Evolutionary conservation across 2,329 filamentous ascomycete genomes (phyloP).

Genomic region (Trichoderma endophyticum): DNA sequence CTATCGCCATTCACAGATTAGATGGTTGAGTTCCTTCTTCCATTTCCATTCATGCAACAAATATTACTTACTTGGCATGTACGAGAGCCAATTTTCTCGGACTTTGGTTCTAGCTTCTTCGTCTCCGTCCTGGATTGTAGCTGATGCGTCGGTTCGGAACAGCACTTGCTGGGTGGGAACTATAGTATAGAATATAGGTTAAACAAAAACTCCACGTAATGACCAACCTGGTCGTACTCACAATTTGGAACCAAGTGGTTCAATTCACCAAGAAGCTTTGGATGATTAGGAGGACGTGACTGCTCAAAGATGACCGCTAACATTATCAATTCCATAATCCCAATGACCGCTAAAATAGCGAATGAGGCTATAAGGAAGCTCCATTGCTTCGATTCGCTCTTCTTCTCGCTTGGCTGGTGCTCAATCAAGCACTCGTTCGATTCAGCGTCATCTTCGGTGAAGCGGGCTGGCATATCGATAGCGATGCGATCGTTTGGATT

Average conservation of each 20-base stretch:
- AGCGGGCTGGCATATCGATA: background rate
- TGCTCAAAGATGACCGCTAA: background rate
- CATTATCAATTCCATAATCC: background rate
- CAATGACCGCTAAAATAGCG: background rate
- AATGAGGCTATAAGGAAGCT: background rate
- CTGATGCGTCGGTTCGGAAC: background rate
- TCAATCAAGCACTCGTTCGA: background rate
- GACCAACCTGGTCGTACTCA: background rate
- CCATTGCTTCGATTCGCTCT: background rate
- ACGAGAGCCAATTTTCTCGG: background rate
- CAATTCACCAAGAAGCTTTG: background rate
- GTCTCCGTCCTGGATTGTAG: background rate
- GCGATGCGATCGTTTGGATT: background rate
- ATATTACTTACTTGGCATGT: background rate
- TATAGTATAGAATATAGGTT: background rate
- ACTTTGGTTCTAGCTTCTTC: background rate
- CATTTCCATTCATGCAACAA: background rate
- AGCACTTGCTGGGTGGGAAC: background rate
- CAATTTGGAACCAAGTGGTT: slow-evolving; percentile 4
- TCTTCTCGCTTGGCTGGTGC: background rate
- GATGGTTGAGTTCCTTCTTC: background rate
- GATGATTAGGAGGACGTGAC: background rate
- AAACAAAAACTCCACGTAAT: background rate
- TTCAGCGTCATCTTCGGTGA: background rate
- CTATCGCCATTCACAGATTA: background rate